A percentile compares a stretch with the other conserved stretches of the same genome.
These are phyloP conservation scores for Symbiodinium natans DNA, from an alignment of 73 alveolate genomes.

Conservation along the genomic window DNA sequence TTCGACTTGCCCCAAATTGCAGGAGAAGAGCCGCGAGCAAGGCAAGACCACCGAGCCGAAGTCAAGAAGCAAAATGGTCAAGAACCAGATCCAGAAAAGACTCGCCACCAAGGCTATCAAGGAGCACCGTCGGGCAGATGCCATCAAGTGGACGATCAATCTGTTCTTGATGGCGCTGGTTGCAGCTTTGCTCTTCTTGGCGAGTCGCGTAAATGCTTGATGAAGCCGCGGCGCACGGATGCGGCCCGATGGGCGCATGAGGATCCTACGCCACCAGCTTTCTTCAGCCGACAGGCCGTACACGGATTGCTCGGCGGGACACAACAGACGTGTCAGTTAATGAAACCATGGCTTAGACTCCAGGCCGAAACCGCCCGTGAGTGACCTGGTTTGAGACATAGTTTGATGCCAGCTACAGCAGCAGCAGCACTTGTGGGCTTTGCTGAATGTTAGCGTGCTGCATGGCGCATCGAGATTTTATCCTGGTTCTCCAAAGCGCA, in stretches of 20 bases:
- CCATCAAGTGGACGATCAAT: not conserved
- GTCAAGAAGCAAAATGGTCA: not conserved
- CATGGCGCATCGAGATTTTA: not conserved
- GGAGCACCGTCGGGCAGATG: too few species aligned
- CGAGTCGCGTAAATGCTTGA: too few species aligned
- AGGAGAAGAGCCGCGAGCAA: not conserved
- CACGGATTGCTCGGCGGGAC: too few species aligned
- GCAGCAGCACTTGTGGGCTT: constrained; percentile 16
- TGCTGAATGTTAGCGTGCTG: not conserved
- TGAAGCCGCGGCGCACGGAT: not conserved
- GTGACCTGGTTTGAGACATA: not conserved
- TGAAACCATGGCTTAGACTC: too few species aligned
- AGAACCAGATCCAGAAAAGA: too few species aligned
- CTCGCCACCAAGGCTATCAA: too few species aligned
- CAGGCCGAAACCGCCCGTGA: not conserved
- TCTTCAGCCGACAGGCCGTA: too few species aligned
- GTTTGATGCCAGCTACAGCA: not conserved
- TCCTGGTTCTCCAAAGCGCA: not conserved
- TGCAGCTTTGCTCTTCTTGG: not conserved
- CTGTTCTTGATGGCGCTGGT: not conserved
- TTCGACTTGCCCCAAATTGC: too few species aligned
- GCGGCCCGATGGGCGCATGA: constrained; percentile 9
- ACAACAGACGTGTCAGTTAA: too few species aligned
- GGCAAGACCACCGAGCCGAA: not conserved
- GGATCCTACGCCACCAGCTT: too few species aligned